Conservation (phyloP, 768 basidiomycete genomes). For the Tulasnella sp. region DNA sequence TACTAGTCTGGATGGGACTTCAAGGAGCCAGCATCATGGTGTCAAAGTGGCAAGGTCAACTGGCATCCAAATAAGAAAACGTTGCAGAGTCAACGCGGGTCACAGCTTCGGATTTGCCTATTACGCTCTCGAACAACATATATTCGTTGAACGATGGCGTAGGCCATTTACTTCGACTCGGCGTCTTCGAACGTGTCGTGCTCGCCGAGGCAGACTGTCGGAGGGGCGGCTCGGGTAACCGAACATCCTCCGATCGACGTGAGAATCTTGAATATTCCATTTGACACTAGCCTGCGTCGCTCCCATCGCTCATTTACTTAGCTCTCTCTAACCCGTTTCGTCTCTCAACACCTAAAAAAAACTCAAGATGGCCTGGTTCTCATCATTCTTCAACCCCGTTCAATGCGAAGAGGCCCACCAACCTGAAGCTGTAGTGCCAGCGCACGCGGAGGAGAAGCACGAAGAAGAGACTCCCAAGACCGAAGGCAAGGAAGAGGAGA, state of each 20-base stretch:
- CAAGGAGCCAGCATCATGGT: neutral
- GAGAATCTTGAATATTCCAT: neutral
- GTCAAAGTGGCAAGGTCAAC: neutral
- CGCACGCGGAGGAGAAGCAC: neutral
- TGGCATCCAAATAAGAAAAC: neutral
- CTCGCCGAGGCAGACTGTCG: neutral
- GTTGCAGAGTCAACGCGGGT: too few species aligned
- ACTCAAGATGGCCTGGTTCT: constrained; percentile 20
- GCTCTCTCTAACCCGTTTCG: neutral
- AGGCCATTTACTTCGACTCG: neutral
- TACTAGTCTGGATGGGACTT: neutral
- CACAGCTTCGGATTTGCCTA: neutral
- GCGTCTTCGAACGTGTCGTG: neutral
- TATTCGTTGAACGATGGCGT: neutral
- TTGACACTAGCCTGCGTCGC: neutral
- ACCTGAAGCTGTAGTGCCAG: neutral
- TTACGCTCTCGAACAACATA: neutral
- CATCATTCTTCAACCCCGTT: constrained; percentile 25
- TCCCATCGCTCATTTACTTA: neutral
- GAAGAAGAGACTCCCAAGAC: constrained; percentile 23
- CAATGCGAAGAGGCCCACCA: constrained; percentile 18
- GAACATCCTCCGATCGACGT: neutral
- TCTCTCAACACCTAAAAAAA: neutral
- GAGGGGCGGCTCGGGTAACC: neutral
- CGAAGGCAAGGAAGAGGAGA: constrained; percentile 31